Evolutionary conservation across 768 basidiomycete genomes (phyloP).

Genomic region (Mycena haematopus): DNA sequence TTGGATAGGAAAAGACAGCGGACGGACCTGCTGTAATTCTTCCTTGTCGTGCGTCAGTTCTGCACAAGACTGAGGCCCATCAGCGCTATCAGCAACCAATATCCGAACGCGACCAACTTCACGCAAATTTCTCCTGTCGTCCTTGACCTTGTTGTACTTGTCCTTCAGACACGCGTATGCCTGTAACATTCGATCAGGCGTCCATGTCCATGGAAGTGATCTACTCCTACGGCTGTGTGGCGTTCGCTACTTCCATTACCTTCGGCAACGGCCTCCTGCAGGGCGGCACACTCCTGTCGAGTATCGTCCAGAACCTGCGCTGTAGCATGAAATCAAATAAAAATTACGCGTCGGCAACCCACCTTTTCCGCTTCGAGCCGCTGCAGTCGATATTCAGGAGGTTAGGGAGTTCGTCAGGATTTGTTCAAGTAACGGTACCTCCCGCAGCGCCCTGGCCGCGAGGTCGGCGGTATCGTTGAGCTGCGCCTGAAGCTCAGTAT

Average conservation of each 20-base stretch:
- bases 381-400: background rate
- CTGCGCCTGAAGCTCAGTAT: background rate
- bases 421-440: background rate
- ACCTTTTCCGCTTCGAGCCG: conserved; percentile 8
- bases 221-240: background rate
- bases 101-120: background rate
- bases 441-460: conserved; percentile 8
- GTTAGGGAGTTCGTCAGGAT: no score
- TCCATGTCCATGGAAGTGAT: background rate
- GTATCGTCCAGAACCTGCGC: background rate
- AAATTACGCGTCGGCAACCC: background rate
- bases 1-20: no score
- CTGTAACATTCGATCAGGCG: background rate
- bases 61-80: background rate
- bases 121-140: background rate
- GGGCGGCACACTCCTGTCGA: background rate
- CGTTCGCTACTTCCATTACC: background rate
- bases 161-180: background rate
- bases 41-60: background rate
- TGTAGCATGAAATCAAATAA: background rate
- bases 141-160: conserved; percentile 6
- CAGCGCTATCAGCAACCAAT: background rate
- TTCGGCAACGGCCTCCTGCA: background rate
- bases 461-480: background rate
- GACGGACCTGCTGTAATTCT: conserved; percentile 8